These are phyloP conservation scores for Salix arbutifolia DNA, from an alignment of 345 rosid species.

Conservation along the genomic window DNA sequence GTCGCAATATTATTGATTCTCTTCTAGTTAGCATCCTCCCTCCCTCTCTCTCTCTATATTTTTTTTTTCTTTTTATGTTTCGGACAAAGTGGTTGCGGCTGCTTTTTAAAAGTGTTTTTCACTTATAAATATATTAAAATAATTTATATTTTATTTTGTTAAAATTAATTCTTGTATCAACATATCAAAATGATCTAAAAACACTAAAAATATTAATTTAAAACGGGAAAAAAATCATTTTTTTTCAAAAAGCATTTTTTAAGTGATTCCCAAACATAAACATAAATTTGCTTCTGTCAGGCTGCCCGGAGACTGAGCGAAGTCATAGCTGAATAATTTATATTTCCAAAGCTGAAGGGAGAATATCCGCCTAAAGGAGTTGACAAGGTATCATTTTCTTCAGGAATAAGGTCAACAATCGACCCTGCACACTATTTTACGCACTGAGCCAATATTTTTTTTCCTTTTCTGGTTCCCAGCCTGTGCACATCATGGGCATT, in stretches of 20 bases:
- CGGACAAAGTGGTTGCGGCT: too few species aligned
- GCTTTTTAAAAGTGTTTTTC: too few species aligned
- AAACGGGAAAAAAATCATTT: too few species aligned
- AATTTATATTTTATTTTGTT: too few species aligned
- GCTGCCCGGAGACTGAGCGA: neutral
- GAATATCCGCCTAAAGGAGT: neutral
- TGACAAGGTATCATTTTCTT: neutral
- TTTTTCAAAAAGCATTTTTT: too few species aligned
- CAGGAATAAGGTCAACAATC: neutral
- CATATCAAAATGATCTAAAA: too few species aligned
- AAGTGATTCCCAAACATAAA: too few species aligned
- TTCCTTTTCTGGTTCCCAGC: neutral
- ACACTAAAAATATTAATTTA: too few species aligned
- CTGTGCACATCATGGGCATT: neutral
- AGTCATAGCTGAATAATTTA: neutral
- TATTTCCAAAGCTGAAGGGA: neutral
- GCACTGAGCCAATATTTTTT: neutral
- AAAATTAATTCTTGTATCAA: too few species aligned
- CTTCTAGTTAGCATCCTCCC: neutral
- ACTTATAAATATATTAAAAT: too few species aligned
- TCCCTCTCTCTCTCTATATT: too few species aligned
- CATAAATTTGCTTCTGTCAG: neutral
- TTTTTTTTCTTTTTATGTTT: neutral
- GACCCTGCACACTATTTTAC: neutral
- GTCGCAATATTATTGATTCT: neutral